These are phyloP conservation scores for Haematococcus sp. DNA, from an alignment of 139 green algal species.

Conservation along the genomic window DNA sequence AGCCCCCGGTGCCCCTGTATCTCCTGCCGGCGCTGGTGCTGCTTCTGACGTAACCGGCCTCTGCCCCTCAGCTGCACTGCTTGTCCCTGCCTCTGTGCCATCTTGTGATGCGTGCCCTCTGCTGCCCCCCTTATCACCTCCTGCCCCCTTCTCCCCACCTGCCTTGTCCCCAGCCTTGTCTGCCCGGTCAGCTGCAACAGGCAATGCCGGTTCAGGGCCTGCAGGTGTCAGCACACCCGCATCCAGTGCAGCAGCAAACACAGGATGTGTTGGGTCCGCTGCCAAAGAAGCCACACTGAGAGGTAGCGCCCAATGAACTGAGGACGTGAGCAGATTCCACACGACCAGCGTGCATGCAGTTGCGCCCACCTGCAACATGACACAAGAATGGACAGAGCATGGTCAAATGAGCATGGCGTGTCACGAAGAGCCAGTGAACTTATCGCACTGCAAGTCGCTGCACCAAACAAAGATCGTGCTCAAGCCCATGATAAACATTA, in stretches of 20 bases:
- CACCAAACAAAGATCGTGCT: too few species aligned
- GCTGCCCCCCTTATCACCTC: neutral
- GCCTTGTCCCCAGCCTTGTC: neutral
- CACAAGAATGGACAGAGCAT: neutral
- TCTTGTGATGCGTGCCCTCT: neutral
- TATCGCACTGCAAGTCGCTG: too few species aligned
- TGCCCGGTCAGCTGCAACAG: neutral
- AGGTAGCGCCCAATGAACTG: constrained; percentile 42
- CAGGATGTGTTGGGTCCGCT: constrained; percentile 24
- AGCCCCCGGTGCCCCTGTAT: neutral
- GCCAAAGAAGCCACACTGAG: constrained; percentile 24
- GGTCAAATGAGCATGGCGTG: neutral
- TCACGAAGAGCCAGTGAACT: neutral
- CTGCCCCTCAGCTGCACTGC: neutral
- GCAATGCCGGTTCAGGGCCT: neutral
- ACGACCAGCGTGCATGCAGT: constrained; percentile 32
- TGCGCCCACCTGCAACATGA: constrained; percentile 1
- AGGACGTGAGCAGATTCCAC: constrained; percentile 58
- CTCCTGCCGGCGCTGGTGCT: neutral
- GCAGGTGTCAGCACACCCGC: too few species aligned
- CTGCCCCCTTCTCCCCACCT: neutral
- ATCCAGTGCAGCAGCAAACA: constrained; percentile 45
- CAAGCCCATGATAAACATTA: too few species aligned
- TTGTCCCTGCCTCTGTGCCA: neutral
- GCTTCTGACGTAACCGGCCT: neutral